These are phyloP conservation scores for Linaria vulgaris DNA, from an alignment of 257 asterid genomes.

Conservation along the genomic window DNA sequence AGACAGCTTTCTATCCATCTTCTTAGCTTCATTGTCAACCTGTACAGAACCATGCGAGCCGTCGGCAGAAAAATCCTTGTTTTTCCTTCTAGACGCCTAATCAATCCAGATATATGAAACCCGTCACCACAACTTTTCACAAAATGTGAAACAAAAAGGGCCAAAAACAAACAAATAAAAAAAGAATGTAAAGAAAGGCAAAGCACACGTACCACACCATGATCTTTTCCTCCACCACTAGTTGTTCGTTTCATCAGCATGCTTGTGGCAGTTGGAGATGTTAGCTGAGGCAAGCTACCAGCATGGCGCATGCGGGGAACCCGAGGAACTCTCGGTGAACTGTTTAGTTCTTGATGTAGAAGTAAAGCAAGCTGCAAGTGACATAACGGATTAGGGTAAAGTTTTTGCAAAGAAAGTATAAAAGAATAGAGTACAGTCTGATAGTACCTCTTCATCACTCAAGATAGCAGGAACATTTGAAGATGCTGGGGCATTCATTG, in stretches of 20 bases:
- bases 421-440: constrained; percentile 9
- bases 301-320: constrained; percentile 96
- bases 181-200: constrained; percentile 11
- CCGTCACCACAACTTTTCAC: constrained; percentile 4
- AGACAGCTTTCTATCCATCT: constrained; percentile 49
- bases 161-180: constrained; percentile 14
- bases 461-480: constrained; percentile 65
- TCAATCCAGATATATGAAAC: constrained; percentile 19
- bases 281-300: constrained; percentile 84
- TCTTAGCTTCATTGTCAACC: constrained; percentile 61
- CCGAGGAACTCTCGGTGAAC: constrained; percentile 97
- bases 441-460: constrained; percentile 92
- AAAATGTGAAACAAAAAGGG: constrained; percentile 8
- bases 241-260: constrained; percentile 69
- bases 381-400: constrained; percentile 21
- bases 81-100: constrained; percentile 70
- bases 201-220: constrained; percentile 50
- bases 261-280: constrained; percentile 72
- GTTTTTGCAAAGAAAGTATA: constrained; percentile 9
- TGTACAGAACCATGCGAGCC: constrained; percentile 49
- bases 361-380: constrained; percentile 82
- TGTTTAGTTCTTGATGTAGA: constrained; percentile 94
- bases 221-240: constrained; percentile 77
- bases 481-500: constrained; percentile 49
- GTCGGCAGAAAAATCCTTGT: constrained; percentile 66